Evolutionary conservation across 768 basidiomycete genomes (phyloP).

Genomic region (Xerocomellus amylosporus): DNA sequence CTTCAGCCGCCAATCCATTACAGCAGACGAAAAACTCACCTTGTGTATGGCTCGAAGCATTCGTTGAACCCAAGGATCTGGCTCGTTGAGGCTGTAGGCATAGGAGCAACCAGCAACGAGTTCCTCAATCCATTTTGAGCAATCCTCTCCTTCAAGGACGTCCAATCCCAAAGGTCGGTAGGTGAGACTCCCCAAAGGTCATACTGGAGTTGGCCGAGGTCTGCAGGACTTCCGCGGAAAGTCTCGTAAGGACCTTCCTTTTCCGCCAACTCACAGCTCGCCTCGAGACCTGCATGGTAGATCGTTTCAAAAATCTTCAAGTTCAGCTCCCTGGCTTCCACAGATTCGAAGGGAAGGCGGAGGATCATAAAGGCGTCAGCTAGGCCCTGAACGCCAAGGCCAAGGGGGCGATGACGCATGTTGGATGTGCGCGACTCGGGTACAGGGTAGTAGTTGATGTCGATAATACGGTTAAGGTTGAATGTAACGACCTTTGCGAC

Average conservation of each 20-base stretch:
- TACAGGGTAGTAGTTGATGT: conserved; percentile 93
- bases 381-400: conserved; percentile 95
- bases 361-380: conserved; percentile 98
- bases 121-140: conserved; percentile 80
- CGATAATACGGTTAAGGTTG: conserved; percentile 95
- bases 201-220: conserved; percentile 84
- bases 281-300: conserved; percentile 92
- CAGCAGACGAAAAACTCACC: conserved; percentile 40
- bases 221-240: conserved; percentile 88
- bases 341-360: conserved; percentile 92
- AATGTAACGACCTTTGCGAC: conserved; percentile 89
- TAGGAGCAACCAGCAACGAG: conserved; percentile 89
- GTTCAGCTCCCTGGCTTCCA: conserved; percentile 83
- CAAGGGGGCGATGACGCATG: conserved; percentile 96
- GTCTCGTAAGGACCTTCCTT: conserved; percentile 82
- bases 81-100: conserved; percentile 98
- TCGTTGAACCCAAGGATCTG: conserved; percentile 99
- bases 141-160: conserved; percentile 80
- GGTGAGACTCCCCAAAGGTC: conserved; percentile 96
- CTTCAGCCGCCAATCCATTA: conserved; percentile 5
- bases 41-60: conserved; percentile 98
- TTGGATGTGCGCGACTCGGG: conserved; percentile 90
- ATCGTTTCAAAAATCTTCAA: conserved; percentile 98
- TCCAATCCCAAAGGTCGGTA: conserved; percentile 93
- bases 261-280: conserved; percentile 83